Evolutionary conservation across 2,329 filamentous ascomycete genomes (phyloP).

Genomic region (Corynespora cassiicola): DNA sequence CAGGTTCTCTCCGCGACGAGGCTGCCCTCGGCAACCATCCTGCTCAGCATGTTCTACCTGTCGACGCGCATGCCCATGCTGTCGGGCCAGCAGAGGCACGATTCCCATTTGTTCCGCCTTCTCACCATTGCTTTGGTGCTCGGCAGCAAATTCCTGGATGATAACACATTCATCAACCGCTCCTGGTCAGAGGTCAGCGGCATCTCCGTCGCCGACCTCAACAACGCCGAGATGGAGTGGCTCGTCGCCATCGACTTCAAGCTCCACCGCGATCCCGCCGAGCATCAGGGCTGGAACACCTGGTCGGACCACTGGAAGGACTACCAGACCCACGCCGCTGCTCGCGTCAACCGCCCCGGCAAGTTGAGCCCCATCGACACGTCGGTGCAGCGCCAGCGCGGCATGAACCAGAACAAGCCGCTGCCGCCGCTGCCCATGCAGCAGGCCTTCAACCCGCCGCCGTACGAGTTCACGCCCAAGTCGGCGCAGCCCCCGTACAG

Average conservation of each 20-base stretch:
- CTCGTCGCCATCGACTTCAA: slow-evolving; percentile 81
- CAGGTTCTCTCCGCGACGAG: slow-evolving; percentile 90
- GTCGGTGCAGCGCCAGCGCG: slow-evolving; percentile 61
- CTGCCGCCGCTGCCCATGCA: slow-evolving; percentile 46
- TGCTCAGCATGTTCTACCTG: slow-evolving; percentile 88
- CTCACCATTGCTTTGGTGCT: slow-evolving; percentile 84
- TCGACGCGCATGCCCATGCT: slow-evolving; percentile 82
- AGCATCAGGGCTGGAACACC: slow-evolving; percentile 72
- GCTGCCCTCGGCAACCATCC: slow-evolving; percentile 87
- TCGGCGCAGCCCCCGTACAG: slow-evolving; percentile 46
- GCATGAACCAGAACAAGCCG: slow-evolving; percentile 54
- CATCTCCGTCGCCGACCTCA: slow-evolving; percentile 83
- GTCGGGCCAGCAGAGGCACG: slow-evolving; percentile 57
- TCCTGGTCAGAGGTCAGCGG: slow-evolving; percentile 96
- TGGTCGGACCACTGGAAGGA: slow-evolving; percentile 73
- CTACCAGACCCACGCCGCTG: slow-evolving; percentile 60
- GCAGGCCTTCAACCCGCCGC: slow-evolving; percentile 46
- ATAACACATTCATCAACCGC: slow-evolving; percentile 97
- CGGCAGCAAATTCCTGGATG: slow-evolving; percentile 94
- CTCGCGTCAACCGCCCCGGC: slow-evolving; percentile 44
- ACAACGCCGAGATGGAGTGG: slow-evolving; percentile 88
- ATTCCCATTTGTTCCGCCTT: slow-evolving; percentile 83
- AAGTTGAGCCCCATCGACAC: slow-evolving; percentile 70
- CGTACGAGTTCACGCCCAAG: slow-evolving; percentile 44
- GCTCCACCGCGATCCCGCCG: slow-evolving; percentile 83